Base-by-base conservation (phyloP, 2,329 filamentous ascomycete genomes). In the Ceratocystis albifundus region DNA sequence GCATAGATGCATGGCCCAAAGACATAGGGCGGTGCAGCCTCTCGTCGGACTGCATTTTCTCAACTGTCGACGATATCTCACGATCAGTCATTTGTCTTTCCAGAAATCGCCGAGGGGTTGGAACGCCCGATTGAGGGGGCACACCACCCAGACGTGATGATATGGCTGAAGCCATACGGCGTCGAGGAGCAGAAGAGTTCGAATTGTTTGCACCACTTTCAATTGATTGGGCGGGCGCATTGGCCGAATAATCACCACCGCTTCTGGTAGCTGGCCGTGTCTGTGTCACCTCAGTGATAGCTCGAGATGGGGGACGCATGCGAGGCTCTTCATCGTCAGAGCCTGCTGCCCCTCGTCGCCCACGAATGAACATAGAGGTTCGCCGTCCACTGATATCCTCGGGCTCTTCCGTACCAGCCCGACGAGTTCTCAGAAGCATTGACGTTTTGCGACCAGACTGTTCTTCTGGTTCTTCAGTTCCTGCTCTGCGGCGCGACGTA, bases 271-370 rank as follows among this genome's bases (percentile, higher is more conserved):
- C 65, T 69, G 71, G 67, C 71, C 71, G 69, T 70, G 75, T 68
- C 69, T 74, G 71, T 32, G 76, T 79, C 64, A 80, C 77, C 68
- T 87, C 84, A 0, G 83, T 86, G 45, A 77, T 75, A 3, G 83
- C 83, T 28, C 85, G 78, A 3, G 84, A 85, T 0, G 83, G 82
- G 1, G 80, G 77, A n/a, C 81, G 79, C 69, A 81, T 79, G 41
- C 78, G 76, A n/a, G 72, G 68, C 46, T 59, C 64, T 36, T 68
- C 61, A 22, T 81, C 79, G 0, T 82, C 80, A 10, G 81, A 79
- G 1, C 77, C 77, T 36, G 78, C 72, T 45, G 80, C 79, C 12
- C 75, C 76, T 46, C 80, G 76, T 28, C 81, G 77, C 50, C 74
- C 74, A 62, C 80, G 78, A 17, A 79, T 71, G n/a, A 81, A 70